phyloP scores from a whole-genome alignment of 768 basidiomycete species.

The Suillus weaverae region DNA sequence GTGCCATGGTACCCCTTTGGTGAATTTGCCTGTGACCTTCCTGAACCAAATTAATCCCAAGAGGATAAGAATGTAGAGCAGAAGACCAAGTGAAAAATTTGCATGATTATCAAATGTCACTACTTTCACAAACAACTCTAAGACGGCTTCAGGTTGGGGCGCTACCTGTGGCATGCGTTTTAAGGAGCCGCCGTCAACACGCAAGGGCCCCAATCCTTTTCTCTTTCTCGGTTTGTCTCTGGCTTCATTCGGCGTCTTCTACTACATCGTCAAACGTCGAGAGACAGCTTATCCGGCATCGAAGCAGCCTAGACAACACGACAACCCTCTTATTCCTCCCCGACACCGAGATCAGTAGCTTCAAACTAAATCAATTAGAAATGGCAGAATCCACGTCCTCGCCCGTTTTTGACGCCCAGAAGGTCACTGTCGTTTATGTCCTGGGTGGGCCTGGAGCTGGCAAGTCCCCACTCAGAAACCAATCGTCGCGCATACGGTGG shows the following conservation, averaged over 20 bases:
- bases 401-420: slow-evolving; percentile 56
- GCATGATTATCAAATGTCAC: background rate
- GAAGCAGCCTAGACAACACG: slow-evolving; percentile 55
- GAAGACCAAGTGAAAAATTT: background rate
- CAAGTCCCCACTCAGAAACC: slow-evolving; percentile 30
- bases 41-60: background rate
- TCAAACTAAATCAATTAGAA: background rate
- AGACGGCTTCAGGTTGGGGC: background rate
- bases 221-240: slow-evolving; percentile 56
- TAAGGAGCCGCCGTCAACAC: slow-evolving; percentile 14
- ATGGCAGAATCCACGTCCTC: background rate
- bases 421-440: slow-evolving; percentile 90
- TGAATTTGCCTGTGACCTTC: background rate
- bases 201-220: slow-evolving; percentile 59
- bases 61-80: background rate
- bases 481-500: slow-evolving; percentile 8
- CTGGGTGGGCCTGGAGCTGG: slow-evolving; percentile 97
- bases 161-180: background rate
- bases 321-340: slow-evolving; percentile 67
- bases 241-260: slow-evolving; percentile 59
- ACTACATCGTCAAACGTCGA: slow-evolving; percentile 52
- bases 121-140: slow-evolving; percentile 1
- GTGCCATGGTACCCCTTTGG: background rate
- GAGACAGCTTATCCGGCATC: slow-evolving; percentile 62
- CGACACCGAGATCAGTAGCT: slow-evolving; percentile 37